Evolutionary conservation across 2,329 filamentous ascomycete species (phyloP), one percentile per base, ranked within the genome.

Genomic region (Basipetospora chlamydospora): DNA sequence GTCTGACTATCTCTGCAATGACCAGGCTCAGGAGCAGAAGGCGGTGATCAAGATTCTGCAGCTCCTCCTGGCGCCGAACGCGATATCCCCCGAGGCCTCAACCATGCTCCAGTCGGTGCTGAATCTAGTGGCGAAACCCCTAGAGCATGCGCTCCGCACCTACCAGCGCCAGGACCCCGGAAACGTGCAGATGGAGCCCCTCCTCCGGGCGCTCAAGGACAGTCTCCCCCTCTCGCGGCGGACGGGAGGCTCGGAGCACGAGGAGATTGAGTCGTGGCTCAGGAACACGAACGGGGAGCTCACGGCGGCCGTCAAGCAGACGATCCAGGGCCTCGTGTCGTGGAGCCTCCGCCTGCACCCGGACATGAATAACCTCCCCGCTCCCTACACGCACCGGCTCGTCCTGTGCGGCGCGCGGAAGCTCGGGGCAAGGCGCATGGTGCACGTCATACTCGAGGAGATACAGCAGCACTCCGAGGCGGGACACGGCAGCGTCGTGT

Each of bases 341-440:
- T 88, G 82, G 82, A 72, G 67, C 22, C 56, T 73, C 26, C 66
- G 75, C 35, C n/a, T n/a, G n/a, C n/a, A n/a, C n/a, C 66, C 70
- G 0, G 59, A 58, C 4, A 54, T 67, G 25, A 72, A 67, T 39
- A 59, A 60, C 22, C 70, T 70, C 58, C 71, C 72, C 2, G 65
- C 80, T 0, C 65, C 68, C 9, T 88, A 87, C 51, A 82, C 78
- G 0, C 80, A 86, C 49, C 73, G 77, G 4, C 77, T 81, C 43
- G 59, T 85, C 3, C 65, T 82, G 7, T 64, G 68, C 0, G 73
- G 68, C 0, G 54, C 73, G 25, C 67, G 70, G 38, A 60, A 81
- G 22, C 56, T 80, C 1, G 80, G 80, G 0, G 69, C 77, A 0
- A 69, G 63, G 40, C 61, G 66, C 4, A 57, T 83, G 0, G 55